These are phyloP conservation scores for Avena insularis DNA, from an alignment of 176 grass and related monocot species.

Conservation along the genomic window DNA sequence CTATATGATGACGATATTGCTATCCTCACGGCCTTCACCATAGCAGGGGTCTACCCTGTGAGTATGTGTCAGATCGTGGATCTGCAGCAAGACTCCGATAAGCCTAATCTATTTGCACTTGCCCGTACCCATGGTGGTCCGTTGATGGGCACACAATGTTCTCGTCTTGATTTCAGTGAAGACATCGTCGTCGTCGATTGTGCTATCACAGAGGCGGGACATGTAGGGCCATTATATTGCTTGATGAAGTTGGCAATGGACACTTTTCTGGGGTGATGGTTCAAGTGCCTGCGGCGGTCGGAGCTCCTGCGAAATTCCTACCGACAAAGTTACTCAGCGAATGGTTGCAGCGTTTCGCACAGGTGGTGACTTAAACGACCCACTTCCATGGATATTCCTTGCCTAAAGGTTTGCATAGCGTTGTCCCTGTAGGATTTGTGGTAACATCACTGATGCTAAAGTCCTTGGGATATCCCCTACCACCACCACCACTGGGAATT, in stretches of 20 bases:
- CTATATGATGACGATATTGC: neutral
- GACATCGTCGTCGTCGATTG: neutral
- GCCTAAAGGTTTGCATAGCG: neutral
- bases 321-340: neutral
- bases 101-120: neutral
- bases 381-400: neutral
- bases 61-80: neutral
- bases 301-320: neutral
- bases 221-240: neutral
- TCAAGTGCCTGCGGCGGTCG: neutral
- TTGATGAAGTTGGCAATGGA: neutral
- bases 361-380: neutral
- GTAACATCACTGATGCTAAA: neutral
- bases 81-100: neutral
- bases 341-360: neutral
- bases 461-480: neutral
- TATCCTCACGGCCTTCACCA: neutral
- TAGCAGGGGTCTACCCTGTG: neutral
- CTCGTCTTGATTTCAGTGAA: neutral
- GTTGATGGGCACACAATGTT: neutral
- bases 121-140: neutral
- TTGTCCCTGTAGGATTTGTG: neutral
- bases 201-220: neutral
- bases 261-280: neutral
- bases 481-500: slow-evolving; percentile 11